phyloP scores from a whole-genome alignment of 345 rosid genomes.

The Heritiera littoralis region DNA sequence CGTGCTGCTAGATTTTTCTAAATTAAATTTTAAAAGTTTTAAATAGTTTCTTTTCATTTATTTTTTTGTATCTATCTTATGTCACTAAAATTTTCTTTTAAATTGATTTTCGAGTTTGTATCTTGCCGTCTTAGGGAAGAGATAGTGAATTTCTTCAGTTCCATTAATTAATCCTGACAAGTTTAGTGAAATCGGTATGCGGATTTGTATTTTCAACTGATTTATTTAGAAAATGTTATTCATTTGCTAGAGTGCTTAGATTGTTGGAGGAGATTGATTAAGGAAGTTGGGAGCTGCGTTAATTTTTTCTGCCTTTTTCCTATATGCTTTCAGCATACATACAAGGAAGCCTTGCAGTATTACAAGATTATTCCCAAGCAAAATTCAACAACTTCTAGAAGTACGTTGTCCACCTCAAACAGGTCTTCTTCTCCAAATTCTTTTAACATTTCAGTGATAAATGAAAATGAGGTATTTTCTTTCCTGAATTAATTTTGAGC shows the following conservation, averaged over 20 bases:
- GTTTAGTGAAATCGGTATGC: neutral
- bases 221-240: neutral
- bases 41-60: neutral
- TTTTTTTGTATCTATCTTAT: neutral
- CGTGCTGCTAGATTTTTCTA: neutral
- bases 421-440: slow-evolving; percentile 87
- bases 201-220: neutral
- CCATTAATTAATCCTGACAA: neutral
- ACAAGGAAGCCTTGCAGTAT: slow-evolving; percentile 87
- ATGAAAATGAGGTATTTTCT: slow-evolving; percentile 79
- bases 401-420: slow-evolving; percentile 63
- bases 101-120: neutral
- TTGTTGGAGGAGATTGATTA: neutral
- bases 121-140: too few species aligned
- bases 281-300: neutral
- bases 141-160: neutral
- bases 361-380: slow-evolving; percentile 75
- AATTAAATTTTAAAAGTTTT: neutral
- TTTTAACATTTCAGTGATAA: slow-evolving; percentile 56
- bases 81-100: too few species aligned
- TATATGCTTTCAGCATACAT: slow-evolving; percentile 53
- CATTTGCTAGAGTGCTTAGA: neutral
- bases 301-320: neutral
- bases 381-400: slow-evolving; percentile 59
- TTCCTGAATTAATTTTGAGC: neutral